Base-by-base conservation (phyloP, 2,329 filamentous ascomycete species). In the Paraphaeosphaeria sporulosa region DNA sequence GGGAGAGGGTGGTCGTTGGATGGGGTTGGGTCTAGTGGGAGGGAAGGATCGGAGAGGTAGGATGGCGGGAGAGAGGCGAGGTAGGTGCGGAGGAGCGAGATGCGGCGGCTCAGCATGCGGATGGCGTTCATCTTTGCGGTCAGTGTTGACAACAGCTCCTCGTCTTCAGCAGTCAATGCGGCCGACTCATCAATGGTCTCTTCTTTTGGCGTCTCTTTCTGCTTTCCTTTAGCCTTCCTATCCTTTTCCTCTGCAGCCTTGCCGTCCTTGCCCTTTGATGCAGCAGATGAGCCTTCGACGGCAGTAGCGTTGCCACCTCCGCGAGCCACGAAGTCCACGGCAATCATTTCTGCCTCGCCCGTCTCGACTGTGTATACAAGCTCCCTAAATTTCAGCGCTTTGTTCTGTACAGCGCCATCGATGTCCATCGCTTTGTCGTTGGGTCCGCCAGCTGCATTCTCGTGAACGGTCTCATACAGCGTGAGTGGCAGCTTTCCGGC, bases 301-400 rank as follows among this genome's bases (percentile, higher is more conserved):
- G 87, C 87, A 12, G 90, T 89, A 25, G 93, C 94, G 71, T 92
- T 94, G 50, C 91, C 92, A 49, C 91, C 91, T 42, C 91, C 92
- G 55, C 90, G 89, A 0, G 94, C 94, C 21, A 99, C 90, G 66
- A 94, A 96, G 78, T 97, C 93, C 71, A 99, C 92, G 68, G 92
- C 91, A 66, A 99, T 98, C 93, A 97, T 97, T 78, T 99, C 95
- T 1, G 94, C 94, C 77, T 98, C 94, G 10, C 92, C 93, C 0
- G 94, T 97, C 80, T 98, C 95, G 1, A 98, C 89, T 0, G 90
- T 90, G 77, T 95, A 98, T 1, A 90, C 87, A 10, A 98, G 80
- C 73, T 96, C 90, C 61, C 90, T 87, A 78, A 98, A 98, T 71
- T 87, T 90, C 61, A 95, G 84, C 53, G 71, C 60, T 55, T 73